These are phyloP conservation scores for Potentilla sterilis DNA, from an alignment of 306 rosid species.

Conservation along the genomic window DNA sequence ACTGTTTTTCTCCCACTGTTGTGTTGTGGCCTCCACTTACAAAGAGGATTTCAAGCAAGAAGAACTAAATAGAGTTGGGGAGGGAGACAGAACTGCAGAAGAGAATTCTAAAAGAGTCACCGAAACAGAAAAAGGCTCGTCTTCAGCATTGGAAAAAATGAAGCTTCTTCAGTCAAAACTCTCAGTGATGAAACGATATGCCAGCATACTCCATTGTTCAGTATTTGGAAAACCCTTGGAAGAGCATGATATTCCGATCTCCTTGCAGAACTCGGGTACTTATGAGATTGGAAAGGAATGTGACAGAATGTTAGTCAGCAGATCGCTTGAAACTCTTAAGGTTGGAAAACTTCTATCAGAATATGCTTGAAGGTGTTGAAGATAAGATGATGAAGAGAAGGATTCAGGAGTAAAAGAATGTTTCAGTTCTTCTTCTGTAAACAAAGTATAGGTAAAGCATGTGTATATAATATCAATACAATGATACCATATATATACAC, in stretches of 20 bases:
- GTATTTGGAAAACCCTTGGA: slow-evolving; percentile 76
- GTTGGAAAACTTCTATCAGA: slow-evolving; percentile 68
- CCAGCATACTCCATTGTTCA: slow-evolving; percentile 71
- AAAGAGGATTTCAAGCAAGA: slow-evolving; percentile 56
- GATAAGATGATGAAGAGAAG: slow-evolving; percentile 74
- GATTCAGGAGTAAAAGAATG: slow-evolving; percentile 72
- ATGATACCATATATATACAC: background rate
- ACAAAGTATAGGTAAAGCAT: background rate
- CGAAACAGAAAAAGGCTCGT: slow-evolving; percentile 47
- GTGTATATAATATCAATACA: background rate
- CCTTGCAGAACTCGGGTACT: slow-evolving; percentile 47
- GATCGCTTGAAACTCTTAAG: slow-evolving; percentile 53
- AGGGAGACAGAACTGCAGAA: slow-evolving; percentile 39
- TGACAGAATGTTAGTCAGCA: slow-evolving; percentile 68
- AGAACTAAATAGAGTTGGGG: slow-evolving; percentile 29
- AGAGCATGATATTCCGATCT: slow-evolving; percentile 63
- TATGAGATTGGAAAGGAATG: slow-evolving; percentile 76
- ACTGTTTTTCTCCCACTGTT: slow-evolving; percentile 52
- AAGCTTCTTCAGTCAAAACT: slow-evolving; percentile 62
- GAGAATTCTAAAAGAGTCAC: slow-evolving; percentile 33
- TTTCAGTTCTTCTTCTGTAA: slow-evolving; percentile 41
- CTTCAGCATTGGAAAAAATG: slow-evolving; percentile 52
- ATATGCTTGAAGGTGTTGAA: slow-evolving; percentile 63
- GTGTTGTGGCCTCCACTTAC: slow-evolving; percentile 63
- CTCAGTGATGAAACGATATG: slow-evolving; percentile 60